Base-by-base conservation (phyloP, 2,329 filamentous ascomycete species). In the Botrytis medusae region DNA sequence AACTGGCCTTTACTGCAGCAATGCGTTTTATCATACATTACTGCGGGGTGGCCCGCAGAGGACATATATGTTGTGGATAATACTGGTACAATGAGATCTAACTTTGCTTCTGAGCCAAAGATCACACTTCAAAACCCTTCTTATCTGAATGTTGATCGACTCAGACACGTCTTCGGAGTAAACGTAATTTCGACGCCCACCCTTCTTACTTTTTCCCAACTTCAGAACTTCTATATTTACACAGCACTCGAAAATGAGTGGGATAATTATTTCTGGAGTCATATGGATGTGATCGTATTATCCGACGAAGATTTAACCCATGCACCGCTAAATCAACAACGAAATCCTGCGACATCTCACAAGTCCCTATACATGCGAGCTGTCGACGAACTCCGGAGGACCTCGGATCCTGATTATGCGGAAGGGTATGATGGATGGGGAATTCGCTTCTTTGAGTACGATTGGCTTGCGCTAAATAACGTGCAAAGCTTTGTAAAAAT, bases 51-150 rank as follows among this genome's bases (percentile, higher is more conserved):
- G 87, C 88, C 87, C 0, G 80, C 86, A 0, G 82, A 83, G 40
- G 84, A 89, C 75, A 89, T 90, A 73, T 86, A 87, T 75, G 85
- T 90, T 2, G 80, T 90, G 48, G 88, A 90, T 77, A 90, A 90
- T 80, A 90, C 86, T 7, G 87, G 88, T 5, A 85, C 85, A 20
- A 86, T 88, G 78, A 81, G 86, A 69, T 84, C 85, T 62, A 90
- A 90, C 57, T 78, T 81, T n/a, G 83, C 6, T 80, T 77, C 81
- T 25, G 80, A 82, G 16, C 84, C 83, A 6, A 81, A 82, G 40
- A 82, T 89, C 5, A 83, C 83, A 0, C 81, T 87, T 0, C 85
- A 89, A 74, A 88, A 89, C 75, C 87, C 86, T 0, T 88, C 86
- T 79, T 89, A 84, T 79, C 80, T 90, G 32, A 86, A 89, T 79